Evolutionary conservation across 352 stramenopile genomes (phyloP).

Genomic region (Elongisporangium senticosum): DNA sequence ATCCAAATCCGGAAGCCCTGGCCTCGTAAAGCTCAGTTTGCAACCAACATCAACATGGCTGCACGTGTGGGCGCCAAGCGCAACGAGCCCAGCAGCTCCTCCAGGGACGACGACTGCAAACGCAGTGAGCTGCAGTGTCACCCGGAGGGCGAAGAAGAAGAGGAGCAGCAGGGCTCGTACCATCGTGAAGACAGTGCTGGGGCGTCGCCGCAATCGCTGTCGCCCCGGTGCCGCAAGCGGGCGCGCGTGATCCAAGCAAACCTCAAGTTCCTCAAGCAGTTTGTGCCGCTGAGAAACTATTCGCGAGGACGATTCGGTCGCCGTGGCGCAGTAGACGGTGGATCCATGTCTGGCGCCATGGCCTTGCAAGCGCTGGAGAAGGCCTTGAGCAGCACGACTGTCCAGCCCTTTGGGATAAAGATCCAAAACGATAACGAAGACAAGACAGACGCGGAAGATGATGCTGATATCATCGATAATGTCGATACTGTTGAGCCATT

Average conservation of each 20-base stretch:
- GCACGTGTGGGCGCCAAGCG: background rate
- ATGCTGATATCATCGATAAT: background rate
- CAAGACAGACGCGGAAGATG: background rate
- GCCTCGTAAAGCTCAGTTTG: background rate
- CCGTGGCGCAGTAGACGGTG: slow-evolving; percentile 59
- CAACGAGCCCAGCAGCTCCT: background rate
- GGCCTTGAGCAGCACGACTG: slow-evolving; percentile 65
- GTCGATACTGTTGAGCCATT: background rate
- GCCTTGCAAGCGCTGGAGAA: slow-evolving; percentile 63
- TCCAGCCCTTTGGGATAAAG: slow-evolving; percentile 38
- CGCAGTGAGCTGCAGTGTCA: background rate
- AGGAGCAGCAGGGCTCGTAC: background rate
- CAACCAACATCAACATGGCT: slow-evolving; percentile 2
- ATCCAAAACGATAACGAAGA: background rate
- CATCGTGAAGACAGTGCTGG: slow-evolving; percentile 7
- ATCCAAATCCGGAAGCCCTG: background rate
- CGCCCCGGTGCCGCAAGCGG: slow-evolving; percentile 34
- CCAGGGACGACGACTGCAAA: background rate
- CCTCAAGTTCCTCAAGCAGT: slow-evolving; percentile 63
- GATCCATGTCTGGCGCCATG: slow-evolving; percentile 15
- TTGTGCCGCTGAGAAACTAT: slow-evolving; percentile 53
- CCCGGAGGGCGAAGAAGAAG: background rate
- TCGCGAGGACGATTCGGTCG: slow-evolving; percentile 51
- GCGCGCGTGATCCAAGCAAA: slow-evolving; percentile 48
- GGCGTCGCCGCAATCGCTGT: slow-evolving; percentile 1